Percentiles rank a stretch among this genome's conserved stretches.
phyloP scores from a whole-genome alignment of 2,329 filamentous ascomycete species.

The Aspergillus ustus region DNA sequence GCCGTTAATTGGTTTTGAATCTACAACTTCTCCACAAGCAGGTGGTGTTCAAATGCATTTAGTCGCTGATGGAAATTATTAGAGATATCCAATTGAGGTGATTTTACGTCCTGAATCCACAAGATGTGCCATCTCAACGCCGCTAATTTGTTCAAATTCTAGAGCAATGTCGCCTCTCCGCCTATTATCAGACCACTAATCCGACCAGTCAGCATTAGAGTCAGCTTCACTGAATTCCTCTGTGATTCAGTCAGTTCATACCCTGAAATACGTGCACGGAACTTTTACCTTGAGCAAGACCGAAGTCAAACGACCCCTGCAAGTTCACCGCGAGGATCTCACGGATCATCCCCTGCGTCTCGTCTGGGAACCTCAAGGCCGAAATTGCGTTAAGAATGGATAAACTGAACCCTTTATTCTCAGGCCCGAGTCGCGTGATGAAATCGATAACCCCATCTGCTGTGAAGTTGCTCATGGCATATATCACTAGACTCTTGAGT shows the following conservation, averaged over 20 bases:
- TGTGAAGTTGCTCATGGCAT: conserved; percentile 40
- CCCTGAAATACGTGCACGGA: background rate
- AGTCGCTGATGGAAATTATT: background rate
- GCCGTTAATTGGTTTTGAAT: conserved; percentile 27
- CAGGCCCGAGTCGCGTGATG: conserved; percentile 31
- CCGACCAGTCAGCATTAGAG: conserved; percentile 25
- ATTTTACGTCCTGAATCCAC: background rate
- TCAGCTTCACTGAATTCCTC: conserved; percentile 30
- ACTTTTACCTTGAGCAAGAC: conserved; percentile 24
- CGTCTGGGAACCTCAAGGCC: conserved; percentile 28
- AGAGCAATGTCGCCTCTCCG: background rate
- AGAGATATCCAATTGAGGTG: background rate
- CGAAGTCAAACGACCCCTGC: conserved; percentile 33
- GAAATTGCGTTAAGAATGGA: conserved; percentile 33
- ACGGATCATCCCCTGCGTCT: conserved; percentile 34
- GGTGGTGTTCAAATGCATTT: background rate
- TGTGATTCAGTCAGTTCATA: conserved; percentile 19
- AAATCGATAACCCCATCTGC: conserved; percentile 37
- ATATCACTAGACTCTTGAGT: conserved; percentile 35
- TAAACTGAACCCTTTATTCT: conserved; percentile 36
- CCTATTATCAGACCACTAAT: conserved; percentile 1
- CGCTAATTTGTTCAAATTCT: background rate
- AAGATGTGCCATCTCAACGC: background rate
- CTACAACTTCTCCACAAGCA: background rate
- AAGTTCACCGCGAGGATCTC: conserved; percentile 29